These are phyloP conservation scores for Beta corolliflora DNA, from an alignment of 179 eudicot species.

Conservation along the genomic window DNA sequence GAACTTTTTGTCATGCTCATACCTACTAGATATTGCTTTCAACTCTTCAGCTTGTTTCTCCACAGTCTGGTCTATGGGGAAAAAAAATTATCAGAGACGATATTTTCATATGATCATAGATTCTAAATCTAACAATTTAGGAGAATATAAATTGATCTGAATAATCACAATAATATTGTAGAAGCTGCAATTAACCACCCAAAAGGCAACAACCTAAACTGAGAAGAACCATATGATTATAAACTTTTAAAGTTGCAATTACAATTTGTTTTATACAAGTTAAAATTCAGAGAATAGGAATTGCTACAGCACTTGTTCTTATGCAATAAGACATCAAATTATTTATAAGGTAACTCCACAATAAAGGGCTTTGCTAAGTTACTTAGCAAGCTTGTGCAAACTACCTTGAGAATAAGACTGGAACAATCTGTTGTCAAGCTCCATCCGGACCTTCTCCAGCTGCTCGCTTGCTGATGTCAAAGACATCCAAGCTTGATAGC, in stretches of 20 bases:
- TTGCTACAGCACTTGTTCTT: neutral
- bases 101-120: neutral
- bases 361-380: neutral
- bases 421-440: constrained; percentile 74
- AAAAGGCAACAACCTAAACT: neutral
- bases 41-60: constrained; percentile 68
- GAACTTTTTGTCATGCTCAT: constrained; percentile 67
- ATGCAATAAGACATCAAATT: neutral
- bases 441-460: constrained; percentile 85
- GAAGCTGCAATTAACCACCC: neutral
- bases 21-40: constrained; percentile 57
- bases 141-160: neutral
- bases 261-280: neutral
- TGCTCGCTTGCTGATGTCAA: constrained; percentile 78
- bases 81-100: neutral
- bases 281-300: neutral
- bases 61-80: constrained; percentile 58
- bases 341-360: neutral
- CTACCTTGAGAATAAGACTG: constrained; percentile 77
- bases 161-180: neutral
- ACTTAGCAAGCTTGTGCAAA: constrained; percentile 22
- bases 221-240: neutral
- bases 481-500: constrained; percentile 98
- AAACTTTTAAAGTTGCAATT: neutral
- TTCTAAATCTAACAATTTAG: neutral